These are phyloP conservation scores for Emmonsiellopsis sp. DNA, from an alignment of 2,329 filamentous ascomycete species.

Conservation along the genomic window DNA sequence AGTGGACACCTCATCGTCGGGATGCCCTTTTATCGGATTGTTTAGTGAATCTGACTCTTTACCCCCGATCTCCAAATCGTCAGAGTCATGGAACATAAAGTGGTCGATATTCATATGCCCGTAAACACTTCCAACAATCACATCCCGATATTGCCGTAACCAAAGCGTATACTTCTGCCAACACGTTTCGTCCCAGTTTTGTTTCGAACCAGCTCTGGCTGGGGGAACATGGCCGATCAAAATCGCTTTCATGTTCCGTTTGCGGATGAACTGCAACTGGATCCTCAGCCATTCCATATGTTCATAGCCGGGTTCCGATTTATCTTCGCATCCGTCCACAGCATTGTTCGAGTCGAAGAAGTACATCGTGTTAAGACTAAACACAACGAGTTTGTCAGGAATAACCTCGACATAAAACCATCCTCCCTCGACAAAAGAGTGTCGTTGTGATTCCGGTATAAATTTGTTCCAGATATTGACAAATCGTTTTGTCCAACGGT, in stretches of 20 bases:
- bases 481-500: constrained; percentile 72
- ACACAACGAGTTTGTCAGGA: constrained; percentile 71
- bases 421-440: constrained; percentile 83
- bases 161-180: constrained; percentile 97
- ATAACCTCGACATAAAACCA: constrained; percentile 95
- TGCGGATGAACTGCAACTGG: constrained; percentile 73
- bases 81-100: constrained; percentile 82
- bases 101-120: constrained; percentile 99
- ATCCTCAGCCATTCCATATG: constrained; percentile 94
- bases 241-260: constrained; percentile 85
- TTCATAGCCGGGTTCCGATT: constrained; percentile 78
- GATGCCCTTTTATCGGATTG: constrained; percentile 2
- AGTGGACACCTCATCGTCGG: constrained; percentile 47
- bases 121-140: constrained; percentile 68
- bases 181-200: constrained; percentile 90
- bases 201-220: constrained; percentile 73
- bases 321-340: constrained; percentile 77
- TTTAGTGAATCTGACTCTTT: constrained; percentile 15
- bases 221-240: constrained; percentile 91
- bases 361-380: constrained; percentile 93
- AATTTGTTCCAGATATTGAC: constrained; percentile 72
- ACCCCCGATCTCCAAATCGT: constrained; percentile 57
- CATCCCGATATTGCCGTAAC: constrained; percentile 82
- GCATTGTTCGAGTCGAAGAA: constrained; percentile 89
- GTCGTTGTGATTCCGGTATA: constrained; percentile 84